Percentiles rank a stretch among this genome's conserved stretches.
Evolutionary conservation across 1,139 yeast genomes (phyloP).

Genomic region (Geotrichum cucujoidarum): DNA sequence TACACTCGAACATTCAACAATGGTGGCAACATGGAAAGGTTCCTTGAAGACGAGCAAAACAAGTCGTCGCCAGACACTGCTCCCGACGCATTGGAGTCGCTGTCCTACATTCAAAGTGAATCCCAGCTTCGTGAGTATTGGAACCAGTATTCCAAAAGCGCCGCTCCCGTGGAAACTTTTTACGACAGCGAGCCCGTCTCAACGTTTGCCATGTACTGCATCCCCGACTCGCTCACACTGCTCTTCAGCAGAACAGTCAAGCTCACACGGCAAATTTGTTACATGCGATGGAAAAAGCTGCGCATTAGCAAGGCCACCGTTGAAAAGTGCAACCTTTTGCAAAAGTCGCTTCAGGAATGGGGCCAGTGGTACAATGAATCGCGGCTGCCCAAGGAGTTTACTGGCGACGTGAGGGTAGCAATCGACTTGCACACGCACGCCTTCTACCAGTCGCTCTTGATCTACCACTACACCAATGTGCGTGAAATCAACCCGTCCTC

Average conservation of each 20-base stretch:
- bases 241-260: constrained; percentile 48
- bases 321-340: constrained; percentile 46
- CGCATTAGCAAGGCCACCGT: constrained; percentile 44
- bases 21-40: constrained; percentile 1
- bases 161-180: constrained; percentile 26
- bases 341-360: constrained; percentile 57
- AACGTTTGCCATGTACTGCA: constrained; percentile 76
- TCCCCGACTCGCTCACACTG: constrained; percentile 73
- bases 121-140: constrained; percentile 31
- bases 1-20: constrained; percentile 13
- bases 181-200: constrained; percentile 47
- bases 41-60: not conserved
- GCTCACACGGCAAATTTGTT: constrained; percentile 56
- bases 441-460: constrained; percentile 66
- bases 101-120: constrained; percentile 30
- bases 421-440: constrained; percentile 80
- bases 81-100: constrained; percentile 16
- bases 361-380: constrained; percentile 37
- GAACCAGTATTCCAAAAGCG: constrained; percentile 23
- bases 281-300: constrained; percentile 38
- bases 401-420: constrained; percentile 47
- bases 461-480: constrained; percentile 70
- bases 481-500: constrained; percentile 48
- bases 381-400: constrained; percentile 26
- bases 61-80: not conserved